Base-by-base conservation (phyloP, 345 rosid species). In the Hibiscus trionum region DNA sequence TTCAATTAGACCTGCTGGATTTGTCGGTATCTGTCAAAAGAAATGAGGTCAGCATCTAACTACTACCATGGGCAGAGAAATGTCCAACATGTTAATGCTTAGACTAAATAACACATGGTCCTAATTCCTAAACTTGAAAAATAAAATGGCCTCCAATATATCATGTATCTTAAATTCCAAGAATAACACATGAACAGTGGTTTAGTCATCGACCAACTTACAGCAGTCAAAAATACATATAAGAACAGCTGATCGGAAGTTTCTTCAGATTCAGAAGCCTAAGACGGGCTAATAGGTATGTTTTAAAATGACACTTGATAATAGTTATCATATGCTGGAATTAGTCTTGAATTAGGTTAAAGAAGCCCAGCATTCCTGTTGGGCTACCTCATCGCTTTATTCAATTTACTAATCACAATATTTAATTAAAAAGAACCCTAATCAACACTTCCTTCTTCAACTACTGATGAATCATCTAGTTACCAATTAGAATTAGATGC, bases 21-120 rank as follows among this genome's bases (percentile, higher is more conserved):
- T 88, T 60, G 92, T 83, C 6, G 95, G 95, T 17, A 94, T 88
- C 98, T 90, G 82, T 39, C 42, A 73, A 66, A 75, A 6, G n/a
- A 69, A 31, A 56, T 15, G 7, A 69, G 50, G 35, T 35, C 53
- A 11, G 27, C 47, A 44, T 44, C 14, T 44, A 44, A 44, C 14
- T 10, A 42, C 8, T 69, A 69, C 16, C 24, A 69, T 11, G 12
- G 21, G 11, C 1, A 52, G 39, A n/a, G 50, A 72, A 44, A 72
- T 29, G 16, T 58, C 17, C 29, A 9, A 21, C 8, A n/a, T 10
- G 57, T 27, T 35, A 9, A 47, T 69, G 44, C 19, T 4, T 29
- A 74, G 31, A 19, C 19, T 52, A 52, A 4, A 29, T 9, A 49
- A 47, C 16, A 70, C 11, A 70, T 35, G 26, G 42, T 39, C 31